Percentiles rank a stretch among this genome's conserved stretches.
Conservation (phyloP, 768 basidiomycete species). For the Boletus rex-veris region DNA sequence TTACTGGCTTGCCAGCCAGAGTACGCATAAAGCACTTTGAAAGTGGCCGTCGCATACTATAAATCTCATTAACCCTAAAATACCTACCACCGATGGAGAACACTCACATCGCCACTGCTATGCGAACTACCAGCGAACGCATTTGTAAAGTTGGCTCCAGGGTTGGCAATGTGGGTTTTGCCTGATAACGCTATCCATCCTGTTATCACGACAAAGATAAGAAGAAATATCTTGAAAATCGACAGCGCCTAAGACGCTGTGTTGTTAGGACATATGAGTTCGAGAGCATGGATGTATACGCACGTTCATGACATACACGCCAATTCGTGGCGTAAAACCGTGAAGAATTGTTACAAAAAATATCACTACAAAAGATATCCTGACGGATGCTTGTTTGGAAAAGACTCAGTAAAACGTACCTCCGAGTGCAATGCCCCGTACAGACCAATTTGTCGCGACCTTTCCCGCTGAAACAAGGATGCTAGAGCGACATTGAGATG, state of each 20-base stretch:
- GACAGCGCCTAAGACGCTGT: slow-evolving; percentile 35
- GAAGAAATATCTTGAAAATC: slow-evolving; percentile 52
- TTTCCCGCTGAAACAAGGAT: slow-evolving; percentile 49
- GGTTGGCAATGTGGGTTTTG: slow-evolving; percentile 52
- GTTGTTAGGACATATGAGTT: slow-evolving; percentile 10
- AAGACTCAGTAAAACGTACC: slow-evolving; percentile 30
- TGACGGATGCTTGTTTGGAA: neutral
- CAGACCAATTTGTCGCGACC: slow-evolving; percentile 44
- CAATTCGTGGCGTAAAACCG: slow-evolving; percentile 46
- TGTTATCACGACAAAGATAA: slow-evolving; percentile 53
- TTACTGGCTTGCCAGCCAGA: slow-evolving; percentile 55
- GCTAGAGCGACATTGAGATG: slow-evolving; percentile 24
- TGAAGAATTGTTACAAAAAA: slow-evolving; percentile 49
- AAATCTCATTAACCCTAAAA: neutral
- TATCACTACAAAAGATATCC: slow-evolving; percentile 37
- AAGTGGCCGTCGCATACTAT: slow-evolving; percentile 60
- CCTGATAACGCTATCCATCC: slow-evolving; percentile 63
- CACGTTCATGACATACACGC: slow-evolving; percentile 56
- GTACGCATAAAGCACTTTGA: slow-evolving; percentile 52
- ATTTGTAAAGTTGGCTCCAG: slow-evolving; percentile 54
- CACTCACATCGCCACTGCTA: slow-evolving; percentile 45
- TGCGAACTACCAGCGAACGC: slow-evolving; percentile 54
- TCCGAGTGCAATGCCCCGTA: slow-evolving; percentile 59
- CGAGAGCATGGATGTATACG: neutral
- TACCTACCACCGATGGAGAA: neutral